Evolutionary conservation across 2,329 filamentous ascomycete genomes (phyloP).

Genomic region (Aspergillus pseudoglaucus): DNA sequence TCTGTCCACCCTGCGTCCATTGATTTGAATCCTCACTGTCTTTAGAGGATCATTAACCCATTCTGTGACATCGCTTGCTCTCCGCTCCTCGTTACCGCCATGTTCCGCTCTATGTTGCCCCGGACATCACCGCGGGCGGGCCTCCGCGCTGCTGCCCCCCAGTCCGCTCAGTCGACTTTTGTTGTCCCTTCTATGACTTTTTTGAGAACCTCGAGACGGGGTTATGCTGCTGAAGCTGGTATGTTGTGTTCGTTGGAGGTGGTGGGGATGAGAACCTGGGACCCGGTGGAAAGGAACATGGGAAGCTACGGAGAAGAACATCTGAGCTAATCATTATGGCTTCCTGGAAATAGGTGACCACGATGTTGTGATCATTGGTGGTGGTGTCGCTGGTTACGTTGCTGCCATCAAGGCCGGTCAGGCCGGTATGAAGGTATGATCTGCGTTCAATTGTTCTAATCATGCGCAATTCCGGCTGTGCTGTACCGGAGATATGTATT

Average conservation of each 20-base stretch:
- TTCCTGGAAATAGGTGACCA: constrained; percentile 64
- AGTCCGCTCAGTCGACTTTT: constrained; percentile 29
- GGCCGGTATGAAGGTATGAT: constrained; percentile 81
- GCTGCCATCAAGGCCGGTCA: constrained; percentile 98
- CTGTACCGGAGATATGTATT: background rate
- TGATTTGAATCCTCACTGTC: background rate
- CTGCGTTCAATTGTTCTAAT: too few species aligned
- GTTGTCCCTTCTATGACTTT: constrained; percentile 38
- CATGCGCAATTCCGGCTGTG: constrained; percentile 7
- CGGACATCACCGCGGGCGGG: constrained; percentile 42
- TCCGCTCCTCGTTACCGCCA: constrained; percentile 27
- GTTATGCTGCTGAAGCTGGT: constrained; percentile 50
- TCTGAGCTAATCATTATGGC: constrained; percentile 1
- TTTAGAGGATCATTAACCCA: background rate
- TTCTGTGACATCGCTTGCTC: constrained; percentile 14
- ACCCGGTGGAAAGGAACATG: constrained; percentile 13
- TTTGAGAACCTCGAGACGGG: constrained; percentile 48
- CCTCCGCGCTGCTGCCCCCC: constrained; percentile 32
- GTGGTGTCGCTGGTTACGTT: constrained; percentile 96
- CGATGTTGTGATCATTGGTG: constrained; percentile 95
- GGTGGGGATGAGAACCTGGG: background rate
- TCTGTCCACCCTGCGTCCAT: background rate
- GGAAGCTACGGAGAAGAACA: constrained; percentile 12
- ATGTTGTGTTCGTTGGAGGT: constrained; percentile 9
- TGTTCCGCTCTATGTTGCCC: constrained; percentile 49